Evolutionary conservation across 352 stramenopile genomes (phyloP), one percentile per base, ranked within the genome.

Genomic region (Phytopythium kandeliae): DNA sequence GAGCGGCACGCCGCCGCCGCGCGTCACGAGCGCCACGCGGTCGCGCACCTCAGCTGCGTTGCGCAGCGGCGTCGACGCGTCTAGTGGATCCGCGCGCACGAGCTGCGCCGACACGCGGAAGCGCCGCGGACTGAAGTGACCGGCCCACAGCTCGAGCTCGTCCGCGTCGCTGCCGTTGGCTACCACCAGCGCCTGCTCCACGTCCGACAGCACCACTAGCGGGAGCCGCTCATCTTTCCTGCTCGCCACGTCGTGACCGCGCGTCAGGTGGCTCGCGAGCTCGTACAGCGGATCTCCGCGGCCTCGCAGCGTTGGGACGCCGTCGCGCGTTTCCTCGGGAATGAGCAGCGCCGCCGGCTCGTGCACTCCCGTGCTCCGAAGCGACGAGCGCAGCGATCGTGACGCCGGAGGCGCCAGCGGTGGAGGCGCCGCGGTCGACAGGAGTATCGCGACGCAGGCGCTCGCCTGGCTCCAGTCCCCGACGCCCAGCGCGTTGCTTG

Each of bases 91-190:
- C 1, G 78, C 78, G 7, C 79, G 53, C 42, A 88, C 69, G 48
- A 86, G 51, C 50, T 92, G 72, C 0, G 81, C 66, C 22, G 77
- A 85, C 31, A 92, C 74, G 46, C 84, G 62, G 52, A 89, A 92
- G 17, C 67, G 31, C 8, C 66, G 67, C 3, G 78, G 74, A 51
- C 82, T 93, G 57, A 71, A 77, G 58, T 93, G 78, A 4, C 72
- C 67, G 4, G 71, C 38, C 82, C 82, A 93, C 13, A 82, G 71
- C 15, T 81, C 73, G 24, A 85, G 71, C 21, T 51, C 57, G 37
- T 68, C 64, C 41, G 58, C 49, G 16, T 25, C 16, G 11, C 30
- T 51, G 43, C 48, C 63, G 37, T 48, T 57, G 19, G 46, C 30
- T 26, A 63, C 4, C 37, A 73, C 46, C 15, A 90, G 21, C 42